phyloP scores from a whole-genome alignment of 2,329 filamentous ascomycete genomes.

The Aspergillus sp. region DNA sequence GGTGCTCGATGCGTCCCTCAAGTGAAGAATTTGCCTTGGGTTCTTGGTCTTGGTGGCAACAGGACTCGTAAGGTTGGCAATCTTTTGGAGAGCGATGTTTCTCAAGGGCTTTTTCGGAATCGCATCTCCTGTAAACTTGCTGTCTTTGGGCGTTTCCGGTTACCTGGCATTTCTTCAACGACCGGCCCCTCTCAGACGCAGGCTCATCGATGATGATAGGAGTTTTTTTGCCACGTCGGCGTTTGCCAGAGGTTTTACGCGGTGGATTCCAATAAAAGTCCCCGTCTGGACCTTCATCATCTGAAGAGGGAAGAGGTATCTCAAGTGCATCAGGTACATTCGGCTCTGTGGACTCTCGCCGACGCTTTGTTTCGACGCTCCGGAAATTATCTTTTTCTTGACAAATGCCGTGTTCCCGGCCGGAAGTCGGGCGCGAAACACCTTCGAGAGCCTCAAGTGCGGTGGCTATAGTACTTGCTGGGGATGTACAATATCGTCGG shows the following conservation, averaged over 20 bases:
- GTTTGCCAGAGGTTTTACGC: slow-evolving; percentile 6
- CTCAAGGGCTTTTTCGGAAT: slow-evolving; percentile 21
- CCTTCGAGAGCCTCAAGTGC: slow-evolving; percentile 13
- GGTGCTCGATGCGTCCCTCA: slow-evolving; percentile 38
- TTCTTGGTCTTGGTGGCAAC: slow-evolving; percentile 15
- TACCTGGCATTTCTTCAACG: slow-evolving; percentile 7
- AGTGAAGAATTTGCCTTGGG: slow-evolving; percentile 26
- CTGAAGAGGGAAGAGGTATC: slow-evolving; percentile 41
- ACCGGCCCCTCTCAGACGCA: slow-evolving; percentile 1
- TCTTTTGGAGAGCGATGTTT: slow-evolving; percentile 25
- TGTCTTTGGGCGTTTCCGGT: slow-evolving; percentile 23
- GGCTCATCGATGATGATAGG: slow-evolving; percentile 11
- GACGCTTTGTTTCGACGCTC: slow-evolving; percentile 22
- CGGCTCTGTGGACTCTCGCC: slow-evolving; percentile 17
- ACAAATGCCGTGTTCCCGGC: slow-evolving; percentile 17
- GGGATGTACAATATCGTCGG: slow-evolving; percentile 21
- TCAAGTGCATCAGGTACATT: slow-evolving; percentile 22
- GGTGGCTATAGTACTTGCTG: not conserved
- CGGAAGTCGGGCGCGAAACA: slow-evolving; percentile 10
- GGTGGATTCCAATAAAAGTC: slow-evolving; percentile 9
- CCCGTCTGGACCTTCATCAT: slow-evolving; percentile 36
- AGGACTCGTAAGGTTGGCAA: slow-evolving; percentile 21
- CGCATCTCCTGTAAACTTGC: slow-evolving; percentile 20
- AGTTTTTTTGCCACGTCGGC: slow-evolving; percentile 15
- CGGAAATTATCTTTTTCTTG: slow-evolving; percentile 26